Conservation (phyloP, 2,329 filamentous ascomycete species). For the Exophiala viscosa region DNA sequence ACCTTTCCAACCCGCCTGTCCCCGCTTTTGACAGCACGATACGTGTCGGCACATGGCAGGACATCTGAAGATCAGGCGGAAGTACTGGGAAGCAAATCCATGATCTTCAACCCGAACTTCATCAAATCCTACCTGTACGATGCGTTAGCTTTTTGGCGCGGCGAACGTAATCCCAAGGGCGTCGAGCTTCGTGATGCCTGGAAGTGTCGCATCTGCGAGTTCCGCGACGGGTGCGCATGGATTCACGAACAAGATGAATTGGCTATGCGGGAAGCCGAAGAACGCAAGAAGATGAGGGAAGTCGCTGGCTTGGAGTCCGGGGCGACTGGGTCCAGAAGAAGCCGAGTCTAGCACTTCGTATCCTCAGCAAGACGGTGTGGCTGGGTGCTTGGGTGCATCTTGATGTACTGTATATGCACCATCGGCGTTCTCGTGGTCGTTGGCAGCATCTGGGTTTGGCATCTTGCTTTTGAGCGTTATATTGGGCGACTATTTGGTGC, state of each 20-base stretch:
- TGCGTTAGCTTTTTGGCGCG: constrained; percentile 85
- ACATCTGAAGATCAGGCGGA: constrained; percentile 5
- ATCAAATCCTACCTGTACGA: constrained; percentile 64
- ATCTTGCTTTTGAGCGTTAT: no score
- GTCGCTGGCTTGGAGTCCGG: constrained; percentile 21
- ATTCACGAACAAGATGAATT: constrained; percentile 65
- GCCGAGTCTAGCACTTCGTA: constrained; percentile 8
- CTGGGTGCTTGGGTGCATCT: background rate
- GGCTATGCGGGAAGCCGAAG: constrained; percentile 40
- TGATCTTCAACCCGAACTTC: constrained; percentile 62
- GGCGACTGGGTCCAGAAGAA: constrained; percentile 9
- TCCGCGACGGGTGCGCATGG: constrained; percentile 76
- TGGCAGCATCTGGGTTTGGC: no score
- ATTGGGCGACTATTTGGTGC: no score
- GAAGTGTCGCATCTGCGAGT: constrained; percentile 84
- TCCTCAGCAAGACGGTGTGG: background rate
- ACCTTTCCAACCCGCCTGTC: constrained; percentile 41
- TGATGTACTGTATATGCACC: no score
- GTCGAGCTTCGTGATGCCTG: constrained; percentile 81
- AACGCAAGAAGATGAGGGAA: constrained; percentile 32
- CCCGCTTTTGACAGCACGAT: constrained; percentile 43
- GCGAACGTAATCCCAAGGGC: constrained; percentile 66
- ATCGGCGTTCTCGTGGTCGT: no score
- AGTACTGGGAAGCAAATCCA: constrained; percentile 54
- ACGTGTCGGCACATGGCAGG: constrained; percentile 37